These are phyloP conservation scores for Verticillium isaacii DNA, from an alignment of 2,329 filamentous ascomycete species.

Conservation along the genomic window DNA sequence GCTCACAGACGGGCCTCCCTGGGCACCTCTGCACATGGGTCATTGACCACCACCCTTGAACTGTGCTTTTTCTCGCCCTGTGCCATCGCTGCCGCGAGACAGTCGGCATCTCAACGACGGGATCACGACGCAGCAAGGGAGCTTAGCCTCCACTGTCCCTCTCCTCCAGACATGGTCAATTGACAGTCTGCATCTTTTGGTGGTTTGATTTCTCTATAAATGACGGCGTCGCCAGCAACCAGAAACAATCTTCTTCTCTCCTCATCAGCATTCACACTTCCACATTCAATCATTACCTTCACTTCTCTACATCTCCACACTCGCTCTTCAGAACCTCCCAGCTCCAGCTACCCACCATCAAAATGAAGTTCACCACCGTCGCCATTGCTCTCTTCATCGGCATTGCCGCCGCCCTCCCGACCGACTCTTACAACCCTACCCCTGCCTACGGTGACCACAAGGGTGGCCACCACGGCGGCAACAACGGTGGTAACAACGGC, in stretches of 20 bases:
- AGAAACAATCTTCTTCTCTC: background rate
- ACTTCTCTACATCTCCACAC: background rate
- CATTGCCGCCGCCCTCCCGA: background rate
- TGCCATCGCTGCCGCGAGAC: background rate
- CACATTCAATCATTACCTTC: background rate
- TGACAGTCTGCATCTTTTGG: background rate
- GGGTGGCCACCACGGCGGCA: background rate
- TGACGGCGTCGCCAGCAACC: background rate
- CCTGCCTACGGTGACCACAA: background rate
- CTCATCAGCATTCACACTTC: background rate
- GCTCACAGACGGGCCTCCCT: background rate
- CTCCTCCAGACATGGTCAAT: background rate
- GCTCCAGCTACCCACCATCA: background rate
- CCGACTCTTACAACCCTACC: background rate
- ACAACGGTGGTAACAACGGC: background rate
- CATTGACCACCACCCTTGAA: background rate
- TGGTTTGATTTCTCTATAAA: background rate
- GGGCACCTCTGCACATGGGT: background rate
- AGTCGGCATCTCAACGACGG: background rate
- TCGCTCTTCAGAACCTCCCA: background rate
- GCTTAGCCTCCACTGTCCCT: background rate
- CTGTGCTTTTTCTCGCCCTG: background rate
- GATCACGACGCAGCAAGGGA: background rate
- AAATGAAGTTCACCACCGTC: conserved; percentile 3
- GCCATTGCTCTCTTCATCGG: background rate